Evolutionary conservation across 768 basidiomycete genomes (phyloP).

Genomic region (Suillus luteus): DNA sequence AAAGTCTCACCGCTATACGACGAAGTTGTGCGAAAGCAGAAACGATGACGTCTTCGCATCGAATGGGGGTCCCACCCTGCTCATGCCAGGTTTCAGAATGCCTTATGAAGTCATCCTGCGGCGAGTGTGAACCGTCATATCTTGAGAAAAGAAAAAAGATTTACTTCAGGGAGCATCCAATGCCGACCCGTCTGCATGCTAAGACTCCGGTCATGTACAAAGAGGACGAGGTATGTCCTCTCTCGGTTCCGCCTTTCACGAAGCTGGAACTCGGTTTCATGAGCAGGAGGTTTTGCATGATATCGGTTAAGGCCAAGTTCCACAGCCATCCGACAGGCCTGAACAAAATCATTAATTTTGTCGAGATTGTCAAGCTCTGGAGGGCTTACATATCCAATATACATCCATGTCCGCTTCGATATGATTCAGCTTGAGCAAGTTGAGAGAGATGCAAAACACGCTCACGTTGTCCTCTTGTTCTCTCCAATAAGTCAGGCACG

Average conservation of each 20-base stretch:
- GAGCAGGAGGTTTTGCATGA: constrained; percentile 49
- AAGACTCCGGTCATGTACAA: constrained; percentile 83
- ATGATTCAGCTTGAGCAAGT: constrained; percentile 18
- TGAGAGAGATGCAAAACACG: constrained; percentile 16
- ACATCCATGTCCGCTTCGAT: constrained; percentile 78
- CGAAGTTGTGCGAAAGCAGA: constrained; percentile 77
- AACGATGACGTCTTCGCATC: constrained; percentile 82
- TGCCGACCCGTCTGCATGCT: constrained; percentile 84
- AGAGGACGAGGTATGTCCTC: constrained; percentile 83
- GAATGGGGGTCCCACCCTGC: constrained; percentile 48
- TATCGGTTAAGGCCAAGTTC: constrained; percentile 81
- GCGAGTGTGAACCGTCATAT: constrained; percentile 15
- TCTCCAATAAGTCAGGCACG: constrained; percentile 88
- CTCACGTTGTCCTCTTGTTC: constrained; percentile 82
- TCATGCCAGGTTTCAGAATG: constrained; percentile 74
- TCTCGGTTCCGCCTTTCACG: constrained; percentile 83
- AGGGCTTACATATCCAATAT: constrained; percentile 75
- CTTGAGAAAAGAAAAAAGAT: not conserved
- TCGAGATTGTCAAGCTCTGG: not conserved
- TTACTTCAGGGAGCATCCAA: constrained; percentile 84
- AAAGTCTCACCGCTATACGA: constrained; percentile 66
- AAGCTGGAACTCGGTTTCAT: constrained; percentile 65
- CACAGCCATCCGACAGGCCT: constrained; percentile 89
- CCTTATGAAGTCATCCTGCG: constrained; percentile 69
- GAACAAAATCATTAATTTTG: constrained; percentile 11